Conservation (phyloP, 2,329 filamentous ascomycete genomes). For the Calcarisporium arbuscula region DNA sequence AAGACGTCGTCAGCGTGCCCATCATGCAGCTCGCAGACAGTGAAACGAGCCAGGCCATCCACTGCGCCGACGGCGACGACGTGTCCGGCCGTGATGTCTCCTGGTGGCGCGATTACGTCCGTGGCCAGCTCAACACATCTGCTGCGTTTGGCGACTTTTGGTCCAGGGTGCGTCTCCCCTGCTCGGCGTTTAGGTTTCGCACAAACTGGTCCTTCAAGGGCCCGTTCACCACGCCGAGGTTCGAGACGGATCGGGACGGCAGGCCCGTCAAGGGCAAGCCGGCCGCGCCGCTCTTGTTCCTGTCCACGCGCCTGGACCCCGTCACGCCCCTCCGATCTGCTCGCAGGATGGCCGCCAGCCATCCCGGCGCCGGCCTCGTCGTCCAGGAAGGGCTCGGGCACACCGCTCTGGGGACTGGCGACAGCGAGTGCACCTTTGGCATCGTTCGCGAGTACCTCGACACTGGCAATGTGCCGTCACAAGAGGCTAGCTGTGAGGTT, state of each 20-base stretch:
- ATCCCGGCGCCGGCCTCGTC: conserved; percentile 16
- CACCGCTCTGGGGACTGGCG: conserved; percentile 3
- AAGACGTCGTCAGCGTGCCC: conserved; percentile 15
- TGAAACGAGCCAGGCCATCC: conserved; percentile 18
- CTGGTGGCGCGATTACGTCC: conserved; percentile 20
- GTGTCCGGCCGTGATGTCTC: conserved; percentile 9
- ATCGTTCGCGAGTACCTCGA: conserved; percentile 14
- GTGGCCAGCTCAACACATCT: conserved; percentile 17
- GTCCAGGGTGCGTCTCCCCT: conserved; percentile 28
- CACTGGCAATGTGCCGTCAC: conserved; percentile 13
- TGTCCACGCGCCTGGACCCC: conserved; percentile 35
- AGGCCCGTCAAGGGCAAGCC: conserved; percentile 22
- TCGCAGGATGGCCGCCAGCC: conserved; percentile 9
- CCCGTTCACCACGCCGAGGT: conserved; percentile 18
- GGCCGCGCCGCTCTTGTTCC: conserved; percentile 33
- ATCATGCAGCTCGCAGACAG: too few relatives aligned
- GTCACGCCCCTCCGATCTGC: conserved; percentile 32
- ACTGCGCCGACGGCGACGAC: conserved; percentile 27
- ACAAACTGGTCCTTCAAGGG: conserved; percentile 32
- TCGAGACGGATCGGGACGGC: conserved; percentile 13
- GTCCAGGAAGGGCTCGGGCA: conserved; percentile 17
- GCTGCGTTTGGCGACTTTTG: conserved; percentile 23
- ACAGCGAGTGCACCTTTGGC: conserved; percentile 12
- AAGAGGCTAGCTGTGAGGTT: conserved; percentile 11
- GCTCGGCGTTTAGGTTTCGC: conserved; percentile 27